phyloP scores from a whole-genome alignment of 2,329 filamentous ascomycete species.

The Amauroascus verrucosus region DNA sequence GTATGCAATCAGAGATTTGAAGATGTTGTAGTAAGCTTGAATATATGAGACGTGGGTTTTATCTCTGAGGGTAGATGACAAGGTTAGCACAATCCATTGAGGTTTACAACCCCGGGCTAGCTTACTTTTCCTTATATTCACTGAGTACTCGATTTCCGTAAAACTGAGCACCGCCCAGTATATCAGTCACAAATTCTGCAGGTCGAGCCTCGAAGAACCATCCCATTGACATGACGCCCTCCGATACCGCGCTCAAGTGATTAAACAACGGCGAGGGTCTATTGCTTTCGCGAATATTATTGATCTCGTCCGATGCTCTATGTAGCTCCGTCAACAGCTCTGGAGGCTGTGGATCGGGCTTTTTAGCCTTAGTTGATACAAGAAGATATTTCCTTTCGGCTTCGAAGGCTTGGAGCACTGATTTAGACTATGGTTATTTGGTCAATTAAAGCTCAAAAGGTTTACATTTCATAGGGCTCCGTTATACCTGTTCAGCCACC shows the following conservation, averaged over 20 bases:
- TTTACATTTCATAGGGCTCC: background rate
- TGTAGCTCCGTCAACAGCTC: constrained; percentile 81
- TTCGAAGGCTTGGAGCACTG: constrained; percentile 58
- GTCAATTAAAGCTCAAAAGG: background rate
- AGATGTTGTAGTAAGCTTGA: constrained; percentile 82
- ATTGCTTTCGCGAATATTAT: constrained; percentile 71
- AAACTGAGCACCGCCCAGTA: constrained; percentile 75
- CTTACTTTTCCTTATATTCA: constrained; percentile 72
- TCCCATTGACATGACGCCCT: constrained; percentile 78
- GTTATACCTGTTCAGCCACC: constrained; percentile 65
- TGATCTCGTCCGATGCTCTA: constrained; percentile 66
- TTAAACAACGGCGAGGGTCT: constrained; percentile 64
- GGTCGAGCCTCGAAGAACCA: constrained; percentile 86
- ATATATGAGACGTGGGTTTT: constrained; percentile 77
- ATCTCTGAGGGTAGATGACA: constrained; percentile 46
- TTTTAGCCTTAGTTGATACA: constrained; percentile 82
- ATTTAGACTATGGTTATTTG: constrained; percentile 38
- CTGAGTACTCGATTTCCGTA: constrained; percentile 91
- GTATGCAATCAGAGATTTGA: constrained; percentile 72
- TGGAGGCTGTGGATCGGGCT: constrained; percentile 64
- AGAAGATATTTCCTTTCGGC: constrained; percentile 82
- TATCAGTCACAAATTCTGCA: constrained; percentile 73
- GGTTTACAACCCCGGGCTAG: no score
- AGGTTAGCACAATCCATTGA: constrained; percentile 19
- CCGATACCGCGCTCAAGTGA: constrained; percentile 76